Evolutionary conservation across 1,284 basidiomycete genomes (phyloP).

Genomic region (Phylloboletellus chloephorus): DNA sequence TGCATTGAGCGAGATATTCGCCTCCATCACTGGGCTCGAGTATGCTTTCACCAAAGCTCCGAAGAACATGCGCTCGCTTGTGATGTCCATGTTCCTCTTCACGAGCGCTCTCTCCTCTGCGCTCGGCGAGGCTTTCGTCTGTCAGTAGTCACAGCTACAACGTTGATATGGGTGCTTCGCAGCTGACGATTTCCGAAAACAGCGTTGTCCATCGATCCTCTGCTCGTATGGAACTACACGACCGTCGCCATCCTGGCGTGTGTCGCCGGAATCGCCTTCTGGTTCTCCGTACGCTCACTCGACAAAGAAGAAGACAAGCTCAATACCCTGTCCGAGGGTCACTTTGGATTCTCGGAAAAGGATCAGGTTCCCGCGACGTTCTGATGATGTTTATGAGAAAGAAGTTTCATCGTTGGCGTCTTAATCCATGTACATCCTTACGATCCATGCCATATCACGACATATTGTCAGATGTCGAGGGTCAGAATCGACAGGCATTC

Average conservation of each 20-base stretch:
- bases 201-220: conserved; percentile 48
- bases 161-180: conserved; percentile 29
- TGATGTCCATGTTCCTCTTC: conserved; percentile 73
- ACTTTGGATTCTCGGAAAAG: conserved; percentile 23
- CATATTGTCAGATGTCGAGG: background rate
- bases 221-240: conserved; percentile 53
- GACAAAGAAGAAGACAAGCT: conserved; percentile 61
- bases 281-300: conserved; percentile 53
- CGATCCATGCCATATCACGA: background rate
- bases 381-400: background rate
- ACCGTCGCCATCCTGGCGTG: conserved; percentile 41
- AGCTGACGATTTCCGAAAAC: conserved; percentile 29
- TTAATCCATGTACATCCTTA: conserved; percentile 1
- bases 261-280: conserved; percentile 48
- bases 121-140: conserved; percentile 64
- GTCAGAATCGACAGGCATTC: background rate
- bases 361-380: background rate
- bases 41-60: conserved; percentile 89
- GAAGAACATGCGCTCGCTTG: conserved; percentile 74
- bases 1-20: conserved; percentile 75
- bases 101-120: conserved; percentile 59
- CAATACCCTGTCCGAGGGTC: conserved; percentile 45
- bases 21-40: conserved; percentile 81
- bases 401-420: too few species aligned
- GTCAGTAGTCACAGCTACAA: conserved; percentile 31